Conservation (phyloP, 495 filamentous ascomycete genomes). For the Lasiosphaeria miniovina region DNA sequence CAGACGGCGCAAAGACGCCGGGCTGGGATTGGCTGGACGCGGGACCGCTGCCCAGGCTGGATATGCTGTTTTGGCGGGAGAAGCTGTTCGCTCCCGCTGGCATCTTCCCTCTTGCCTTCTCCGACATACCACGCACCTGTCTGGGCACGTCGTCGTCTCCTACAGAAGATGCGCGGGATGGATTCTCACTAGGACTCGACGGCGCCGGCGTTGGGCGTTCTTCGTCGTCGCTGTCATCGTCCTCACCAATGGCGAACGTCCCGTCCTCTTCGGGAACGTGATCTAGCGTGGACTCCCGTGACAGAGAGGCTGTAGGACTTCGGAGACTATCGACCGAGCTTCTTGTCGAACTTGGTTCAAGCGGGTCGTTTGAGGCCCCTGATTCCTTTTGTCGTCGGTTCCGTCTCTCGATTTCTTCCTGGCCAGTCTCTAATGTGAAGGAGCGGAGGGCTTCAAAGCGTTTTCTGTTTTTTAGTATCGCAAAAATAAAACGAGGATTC, state of each 20-base stretch:
- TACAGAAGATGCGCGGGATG: constrained; percentile 70
- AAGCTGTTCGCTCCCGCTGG: constrained; percentile 81
- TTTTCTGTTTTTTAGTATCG: constrained; percentile 74
- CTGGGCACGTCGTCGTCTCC: constrained; percentile 71
- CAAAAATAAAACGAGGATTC: constrained; percentile 81
- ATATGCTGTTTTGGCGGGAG: constrained; percentile 87
- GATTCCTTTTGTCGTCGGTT: constrained; percentile 72
- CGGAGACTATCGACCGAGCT: constrained; percentile 71
- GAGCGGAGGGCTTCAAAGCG: constrained; percentile 83
- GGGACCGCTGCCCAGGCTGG: constrained; percentile 70
- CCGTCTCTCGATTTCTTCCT: constrained; percentile 85
- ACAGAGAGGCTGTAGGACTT: constrained; percentile 54
- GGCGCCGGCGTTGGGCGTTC: constrained; percentile 65
- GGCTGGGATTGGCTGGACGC: constrained; percentile 47
- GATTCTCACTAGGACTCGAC: constrained; percentile 66
- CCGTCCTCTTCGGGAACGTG: constrained; percentile 74
- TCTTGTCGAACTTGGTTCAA: constrained; percentile 48
- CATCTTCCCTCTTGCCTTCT: constrained; percentile 96
- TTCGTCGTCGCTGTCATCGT: constrained; percentile 73
- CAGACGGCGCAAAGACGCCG: constrained; percentile 72
- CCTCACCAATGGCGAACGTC: constrained; percentile 85
- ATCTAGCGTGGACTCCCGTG: constrained; percentile 60
- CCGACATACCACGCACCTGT: constrained; percentile 93
- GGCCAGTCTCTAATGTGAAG: constrained; percentile 93
- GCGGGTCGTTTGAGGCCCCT: constrained; percentile 41